A percentile compares a stretch with the other conserved stretches of the same genome.
Conservation (phyloP, 2,329 filamentous ascomycete genomes). For the Colletotrichum sp. region DNA sequence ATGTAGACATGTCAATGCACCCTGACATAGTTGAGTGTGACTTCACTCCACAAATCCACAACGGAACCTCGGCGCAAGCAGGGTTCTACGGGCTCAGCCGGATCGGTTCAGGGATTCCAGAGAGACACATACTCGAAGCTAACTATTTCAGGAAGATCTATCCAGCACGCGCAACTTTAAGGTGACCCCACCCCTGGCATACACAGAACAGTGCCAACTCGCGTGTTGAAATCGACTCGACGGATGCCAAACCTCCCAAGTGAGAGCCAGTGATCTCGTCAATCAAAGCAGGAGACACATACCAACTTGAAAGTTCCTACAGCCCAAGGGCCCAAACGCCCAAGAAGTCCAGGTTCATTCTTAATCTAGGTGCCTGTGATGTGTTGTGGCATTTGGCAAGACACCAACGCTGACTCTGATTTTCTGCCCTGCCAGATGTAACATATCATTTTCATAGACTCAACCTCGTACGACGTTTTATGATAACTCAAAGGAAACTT, state of each 20-base stretch:
- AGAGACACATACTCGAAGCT: background rate
- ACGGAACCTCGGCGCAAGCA: background rate
- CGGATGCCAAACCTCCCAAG: background rate
- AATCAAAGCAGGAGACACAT: background rate
- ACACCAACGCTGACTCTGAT: background rate
- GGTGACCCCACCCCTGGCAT: background rate
- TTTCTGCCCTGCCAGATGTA: background rate
- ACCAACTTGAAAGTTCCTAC: background rate
- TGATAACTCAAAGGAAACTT: fast-evolving
- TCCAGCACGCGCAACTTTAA: background rate
- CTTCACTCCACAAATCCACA: background rate
- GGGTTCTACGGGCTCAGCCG: background rate
- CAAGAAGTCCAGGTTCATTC: fast-evolving
- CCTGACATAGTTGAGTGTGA: fast-evolving
- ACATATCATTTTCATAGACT: background rate
- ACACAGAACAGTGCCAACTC: fast-evolving
- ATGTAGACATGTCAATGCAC: background rate
- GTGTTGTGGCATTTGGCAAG: no score
- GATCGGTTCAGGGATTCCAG: background rate
- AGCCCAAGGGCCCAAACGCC: background rate
- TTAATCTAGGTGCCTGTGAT: no score
- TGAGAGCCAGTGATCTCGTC: background rate
- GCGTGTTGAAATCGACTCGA: background rate
- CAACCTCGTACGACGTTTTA: background rate
- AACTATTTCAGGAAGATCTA: background rate